These are phyloP conservation scores for Lichtheimia ornata DNA, from an alignment of 371 early-diverging fungal species.

Conservation along the genomic window DNA sequence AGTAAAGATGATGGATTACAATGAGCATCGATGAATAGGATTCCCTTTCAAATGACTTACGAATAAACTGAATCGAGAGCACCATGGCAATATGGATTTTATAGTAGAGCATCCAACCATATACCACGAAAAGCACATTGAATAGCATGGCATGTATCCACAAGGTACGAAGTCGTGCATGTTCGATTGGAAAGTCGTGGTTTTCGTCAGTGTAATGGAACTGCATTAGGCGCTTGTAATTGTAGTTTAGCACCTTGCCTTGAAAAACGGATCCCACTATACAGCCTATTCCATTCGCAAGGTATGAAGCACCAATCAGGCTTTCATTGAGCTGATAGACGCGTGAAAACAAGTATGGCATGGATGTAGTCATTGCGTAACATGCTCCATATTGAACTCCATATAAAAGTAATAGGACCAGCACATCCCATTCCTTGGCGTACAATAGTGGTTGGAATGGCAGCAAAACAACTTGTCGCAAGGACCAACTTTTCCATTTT, in stretches of 20 bases:
- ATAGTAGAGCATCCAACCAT: conserved; percentile 37
- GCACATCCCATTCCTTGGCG: conserved; percentile 36
- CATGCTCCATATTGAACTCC: conserved; percentile 35
- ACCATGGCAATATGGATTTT: conserved; percentile 29
- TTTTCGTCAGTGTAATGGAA: neutral
- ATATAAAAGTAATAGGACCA: conserved; percentile 27
- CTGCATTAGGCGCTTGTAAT: conserved; percentile 15
- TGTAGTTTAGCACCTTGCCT: conserved; percentile 25
- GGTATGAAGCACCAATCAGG: conserved; percentile 19
- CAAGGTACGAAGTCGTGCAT: conserved; percentile 31
- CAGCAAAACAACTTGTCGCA: conserved; percentile 1
- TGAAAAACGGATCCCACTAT: conserved; percentile 19
- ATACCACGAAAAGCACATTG: conserved; percentile 29
- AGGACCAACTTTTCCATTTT: neutral
- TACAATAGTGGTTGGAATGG: conserved; percentile 29
- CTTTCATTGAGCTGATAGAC: conserved; percentile 18
- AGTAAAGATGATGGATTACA: neutral
- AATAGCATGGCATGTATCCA: conserved; percentile 39
- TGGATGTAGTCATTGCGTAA: conserved; percentile 33
- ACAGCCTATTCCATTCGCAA: conserved; percentile 22
- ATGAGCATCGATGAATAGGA: neutral
- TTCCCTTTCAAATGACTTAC: conserved; percentile 18
- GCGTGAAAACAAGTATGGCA: conserved; percentile 26
- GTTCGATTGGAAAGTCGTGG: conserved; percentile 33
- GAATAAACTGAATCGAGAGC: conserved; percentile 28